Conservation (phyloP, 345 rosid genomes). For the Eucalyptus coolabah region DNA sequence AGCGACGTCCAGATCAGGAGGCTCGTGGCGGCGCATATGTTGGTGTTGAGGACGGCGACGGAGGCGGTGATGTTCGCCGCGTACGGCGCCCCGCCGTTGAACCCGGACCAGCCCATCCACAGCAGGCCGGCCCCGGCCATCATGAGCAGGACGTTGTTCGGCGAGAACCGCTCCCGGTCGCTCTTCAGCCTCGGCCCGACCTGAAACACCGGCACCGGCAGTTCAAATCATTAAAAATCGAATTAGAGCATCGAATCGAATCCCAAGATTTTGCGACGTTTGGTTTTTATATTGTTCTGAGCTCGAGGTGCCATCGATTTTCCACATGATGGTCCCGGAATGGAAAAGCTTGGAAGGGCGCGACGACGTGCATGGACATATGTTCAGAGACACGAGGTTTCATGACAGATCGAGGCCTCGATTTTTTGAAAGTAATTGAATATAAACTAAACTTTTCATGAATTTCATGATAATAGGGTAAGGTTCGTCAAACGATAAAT, state of each 20-base stretch:
- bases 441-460: neutral
- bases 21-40: slow-evolving; percentile 81
- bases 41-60: slow-evolving; percentile 71
- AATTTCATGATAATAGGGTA: neutral
- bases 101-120: slow-evolving; percentile 99
- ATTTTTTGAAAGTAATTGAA: fast-evolving
- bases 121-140: slow-evolving; percentile 88
- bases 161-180: slow-evolving; percentile 88
- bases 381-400: neutral
- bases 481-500: too few relatives aligned
- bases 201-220: slow-evolving; percentile 6
- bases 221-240: neutral
- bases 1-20: slow-evolving; percentile 85
- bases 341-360: neutral
- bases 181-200: slow-evolving; percentile 78
- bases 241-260: neutral
- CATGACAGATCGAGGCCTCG: neutral
- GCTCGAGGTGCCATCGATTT: neutral
- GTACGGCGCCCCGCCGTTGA: slow-evolving; percentile 92
- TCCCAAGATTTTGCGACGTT: neutral
- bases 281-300: neutral
- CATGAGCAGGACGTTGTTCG: slow-evolving; percentile 85
- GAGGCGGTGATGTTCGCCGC: slow-evolving; percentile 72
- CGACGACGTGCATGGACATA: neutral
- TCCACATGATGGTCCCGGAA: neutral